Evolutionary conservation across 768 basidiomycete genomes (phyloP).

Genomic region (Boletus vermiculosoides): DNA sequence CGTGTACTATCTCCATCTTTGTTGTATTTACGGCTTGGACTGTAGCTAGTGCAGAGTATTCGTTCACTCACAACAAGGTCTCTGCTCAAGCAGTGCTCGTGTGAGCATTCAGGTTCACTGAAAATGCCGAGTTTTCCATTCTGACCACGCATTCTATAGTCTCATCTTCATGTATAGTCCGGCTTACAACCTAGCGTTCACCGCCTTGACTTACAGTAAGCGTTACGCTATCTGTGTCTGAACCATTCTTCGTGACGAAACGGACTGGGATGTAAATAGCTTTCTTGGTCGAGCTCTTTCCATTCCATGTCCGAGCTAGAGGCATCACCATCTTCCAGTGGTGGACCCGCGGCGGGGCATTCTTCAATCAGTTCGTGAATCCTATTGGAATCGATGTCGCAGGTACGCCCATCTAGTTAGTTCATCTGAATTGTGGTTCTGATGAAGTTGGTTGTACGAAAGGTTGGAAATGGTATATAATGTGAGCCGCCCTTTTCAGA

Average conservation of each 20-base stretch:
- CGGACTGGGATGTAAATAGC: conserved; percentile 34
- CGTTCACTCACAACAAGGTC: conserved; percentile 5
- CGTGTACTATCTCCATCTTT: conserved; percentile 16
- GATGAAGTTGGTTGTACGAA: neutral
- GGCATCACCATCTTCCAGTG: conserved; percentile 63
- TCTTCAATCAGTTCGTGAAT: conserved; percentile 12
- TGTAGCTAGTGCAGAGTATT: conserved; percentile 19
- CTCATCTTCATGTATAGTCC: conserved; percentile 21
- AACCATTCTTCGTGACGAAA: neutral
- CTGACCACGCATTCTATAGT: neutral
- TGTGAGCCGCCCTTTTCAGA: neutral
- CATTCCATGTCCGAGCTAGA: conserved; percentile 59
- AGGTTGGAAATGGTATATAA: conserved; percentile 16
- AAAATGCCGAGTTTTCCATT: neutral
- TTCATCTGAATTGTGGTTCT: neutral
- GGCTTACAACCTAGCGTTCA: conserved; percentile 15
- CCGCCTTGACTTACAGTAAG: conserved; percentile 11
- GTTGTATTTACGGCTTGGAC: conserved; percentile 18
- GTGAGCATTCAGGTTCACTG: conserved; percentile 1
- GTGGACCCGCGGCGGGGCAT: conserved; percentile 43
- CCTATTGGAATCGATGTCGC: conserved; percentile 16
- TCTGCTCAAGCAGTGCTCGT: conserved; percentile 8
- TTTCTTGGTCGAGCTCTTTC: conserved; percentile 67
- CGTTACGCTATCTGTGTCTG: too few species aligned
- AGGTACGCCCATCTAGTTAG: conserved; percentile 1